Evolutionary conservation across 306 rosid species (phyloP).

Genomic region (Potentilla sterilis): DNA sequence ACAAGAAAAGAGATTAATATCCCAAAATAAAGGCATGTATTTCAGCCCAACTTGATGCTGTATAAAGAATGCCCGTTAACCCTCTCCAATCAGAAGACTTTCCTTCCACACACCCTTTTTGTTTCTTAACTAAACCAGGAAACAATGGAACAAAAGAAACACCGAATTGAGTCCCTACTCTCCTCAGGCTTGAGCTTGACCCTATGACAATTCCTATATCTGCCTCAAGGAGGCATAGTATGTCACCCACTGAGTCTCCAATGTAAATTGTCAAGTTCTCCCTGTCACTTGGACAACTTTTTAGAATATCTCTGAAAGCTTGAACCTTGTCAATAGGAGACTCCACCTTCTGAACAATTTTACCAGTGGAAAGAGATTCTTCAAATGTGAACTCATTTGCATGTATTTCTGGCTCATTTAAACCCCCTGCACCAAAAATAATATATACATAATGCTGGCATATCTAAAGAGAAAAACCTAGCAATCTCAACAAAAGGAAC

Average conservation of each 20-base stretch:
- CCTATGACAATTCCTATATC: slow-evolving; percentile 92
- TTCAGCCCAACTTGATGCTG: slow-evolving; percentile 92
- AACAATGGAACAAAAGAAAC: slow-evolving; percentile 76
- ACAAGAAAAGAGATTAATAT: slow-evolving; percentile 51
- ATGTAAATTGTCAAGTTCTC: slow-evolving; percentile 69
- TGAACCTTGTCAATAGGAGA: slow-evolving; percentile 85
- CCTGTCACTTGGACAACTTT: slow-evolving; percentile 39
- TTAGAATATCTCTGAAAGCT: slow-evolving; percentile 54
- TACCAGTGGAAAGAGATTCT: slow-evolving; percentile 78
- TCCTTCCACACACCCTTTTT: slow-evolving; percentile 53
- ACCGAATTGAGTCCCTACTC: slow-evolving; percentile 67
- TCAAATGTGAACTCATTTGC: slow-evolving; percentile 81
- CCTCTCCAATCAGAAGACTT: slow-evolving; percentile 66
- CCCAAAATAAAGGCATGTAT: slow-evolving; percentile 96
- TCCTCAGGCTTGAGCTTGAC: slow-evolving; percentile 87
- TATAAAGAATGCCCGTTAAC: slow-evolving; percentile 77
- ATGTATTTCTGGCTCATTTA: slow-evolving; percentile 59
- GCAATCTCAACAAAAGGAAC: background rate
- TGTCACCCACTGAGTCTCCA: slow-evolving; percentile 94
- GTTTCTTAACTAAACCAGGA: slow-evolving; percentile 75
- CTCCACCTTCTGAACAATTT: slow-evolving; percentile 74
- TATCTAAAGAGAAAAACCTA: slow-evolving; percentile 2
- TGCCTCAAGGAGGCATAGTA: slow-evolving; percentile 93
- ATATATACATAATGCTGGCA: slow-evolving; percentile 17
- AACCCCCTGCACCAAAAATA: slow-evolving; percentile 57